Base-by-base conservation (phyloP, 1,284 basidiomycete species). In the Fomitopsis pinicola region DNA sequence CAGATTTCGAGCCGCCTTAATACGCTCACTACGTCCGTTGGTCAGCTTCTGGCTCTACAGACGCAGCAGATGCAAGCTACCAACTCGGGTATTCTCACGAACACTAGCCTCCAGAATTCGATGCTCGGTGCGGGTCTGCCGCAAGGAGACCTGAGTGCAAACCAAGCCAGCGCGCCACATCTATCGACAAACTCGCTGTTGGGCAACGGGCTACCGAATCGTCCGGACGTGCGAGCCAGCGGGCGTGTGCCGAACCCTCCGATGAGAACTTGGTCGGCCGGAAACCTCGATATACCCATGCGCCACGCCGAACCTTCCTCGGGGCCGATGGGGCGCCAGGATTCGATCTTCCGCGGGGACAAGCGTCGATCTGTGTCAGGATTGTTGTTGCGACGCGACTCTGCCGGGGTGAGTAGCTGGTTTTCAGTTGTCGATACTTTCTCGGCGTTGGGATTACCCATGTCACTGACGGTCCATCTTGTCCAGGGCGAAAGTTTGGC, bases 21-120 rank as follows among this genome's bases (percentile, higher is more conserved):
- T 67, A 91, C 89, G 14, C 78, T 95, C 64, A 94, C 92, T 33
- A 87, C 88, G 0, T 92, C 91, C n/a, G 92, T 95, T 54, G 89
- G 92, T 19, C 93, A 95, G 73, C 80, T 95, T 22, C 80, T 92
- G 19, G 87, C 87, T 10, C 73, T 92, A 40, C 89, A 92, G 71
- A 89, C 87, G 2, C 88, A 91, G 64, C 86, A 88, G 59, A 79
- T 86, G 42, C 83, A 84, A 61, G 72, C 73, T 59, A 68, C 76
- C 42, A 77, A 76, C 40, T 54, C 79, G 33, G 75, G 76, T 15
- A 66, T 54, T n/a, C 33, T 17, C 75, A 14, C 67, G 9, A 78
- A 76, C 36, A 54, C 79, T 33, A 75, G 76, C n/a, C 64, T 76
- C 7, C 68, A 67, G 54, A 65, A 59, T 52, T 55, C 58, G 22